Evolutionary conservation across 108 stramenopile genomes (phyloP).

Genomic region (Schizochytrium sp.): DNA sequence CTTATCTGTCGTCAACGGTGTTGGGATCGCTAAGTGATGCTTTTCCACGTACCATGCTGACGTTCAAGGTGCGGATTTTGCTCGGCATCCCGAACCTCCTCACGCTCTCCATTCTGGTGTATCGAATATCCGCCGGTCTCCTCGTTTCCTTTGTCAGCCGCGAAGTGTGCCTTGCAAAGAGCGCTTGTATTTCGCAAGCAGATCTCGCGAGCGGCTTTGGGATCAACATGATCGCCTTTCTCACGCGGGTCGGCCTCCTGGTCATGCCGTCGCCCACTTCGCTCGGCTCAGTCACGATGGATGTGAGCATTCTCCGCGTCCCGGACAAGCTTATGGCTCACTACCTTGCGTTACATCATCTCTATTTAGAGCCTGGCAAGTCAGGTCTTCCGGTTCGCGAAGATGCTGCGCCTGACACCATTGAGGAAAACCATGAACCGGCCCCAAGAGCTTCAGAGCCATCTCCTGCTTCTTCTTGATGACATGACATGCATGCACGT

Average conservation of each 20-base stretch:
- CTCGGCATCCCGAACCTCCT: not conserved
- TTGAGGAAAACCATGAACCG: no score
- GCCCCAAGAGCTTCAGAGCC: no score
- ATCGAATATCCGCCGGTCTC: not conserved
- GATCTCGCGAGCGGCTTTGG: not conserved
- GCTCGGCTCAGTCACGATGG: not conserved
- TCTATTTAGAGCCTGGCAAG: no score
- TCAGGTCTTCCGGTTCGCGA: no score
- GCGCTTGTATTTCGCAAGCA: not conserved
- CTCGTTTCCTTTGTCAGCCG: not conserved
- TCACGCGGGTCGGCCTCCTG: not conserved
- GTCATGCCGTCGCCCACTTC: not conserved
- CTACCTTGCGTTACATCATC: not conserved
- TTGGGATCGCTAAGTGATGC: not conserved
- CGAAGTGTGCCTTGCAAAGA: not conserved
- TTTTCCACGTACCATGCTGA: not conserved
- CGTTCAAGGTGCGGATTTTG: not conserved
- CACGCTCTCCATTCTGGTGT: not conserved
- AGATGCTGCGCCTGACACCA: no score
- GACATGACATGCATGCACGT: no score
- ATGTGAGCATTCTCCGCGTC: not conserved
- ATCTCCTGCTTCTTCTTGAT: no score
- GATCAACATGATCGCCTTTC: not conserved
- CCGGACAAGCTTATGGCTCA: not conserved
- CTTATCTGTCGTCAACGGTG: not conserved